phyloP scores from a whole-genome alignment of 345 rosid species.

The Sonneratia alba region DNA sequence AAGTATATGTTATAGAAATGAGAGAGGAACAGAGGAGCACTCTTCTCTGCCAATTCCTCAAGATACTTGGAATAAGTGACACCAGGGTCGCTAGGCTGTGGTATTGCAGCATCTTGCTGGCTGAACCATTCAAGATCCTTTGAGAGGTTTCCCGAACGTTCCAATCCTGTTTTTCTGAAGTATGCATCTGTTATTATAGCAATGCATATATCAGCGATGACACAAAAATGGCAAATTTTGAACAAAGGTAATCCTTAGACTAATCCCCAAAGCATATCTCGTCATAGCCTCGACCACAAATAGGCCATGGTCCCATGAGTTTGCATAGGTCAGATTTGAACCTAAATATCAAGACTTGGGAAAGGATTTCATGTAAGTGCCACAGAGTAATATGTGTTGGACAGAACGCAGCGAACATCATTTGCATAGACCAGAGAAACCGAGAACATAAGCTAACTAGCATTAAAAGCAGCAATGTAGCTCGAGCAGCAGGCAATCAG shows the following conservation, averaged over 20 bases:
- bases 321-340: too few relatives aligned
- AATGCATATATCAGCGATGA: neutral
- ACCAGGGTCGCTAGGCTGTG: constrained; percentile 59
- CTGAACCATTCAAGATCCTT: constrained; percentile 65
- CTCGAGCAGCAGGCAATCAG: neutral
- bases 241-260: too few relatives aligned
- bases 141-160: constrained; percentile 49
- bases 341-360: too few relatives aligned
- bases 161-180: constrained; percentile 84
- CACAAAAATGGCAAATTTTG: neutral
- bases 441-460: neutral
- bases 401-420: neutral
- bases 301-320: too few relatives aligned
- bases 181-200: constrained; percentile 47
- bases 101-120: constrained; percentile 32
- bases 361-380: neutral
- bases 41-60: constrained; percentile 58
- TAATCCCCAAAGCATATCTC: neutral
- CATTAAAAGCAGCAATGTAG: neutral
- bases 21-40: constrained; percentile 66
- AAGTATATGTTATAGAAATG: constrained; percentile 90
- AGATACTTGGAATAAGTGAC: constrained; percentile 54
- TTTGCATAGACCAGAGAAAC: neutral
- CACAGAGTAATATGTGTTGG: too few relatives aligned
- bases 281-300: neutral